Conservation (phyloP, 139 green algal species). For the Micractinium sp. region DNA sequence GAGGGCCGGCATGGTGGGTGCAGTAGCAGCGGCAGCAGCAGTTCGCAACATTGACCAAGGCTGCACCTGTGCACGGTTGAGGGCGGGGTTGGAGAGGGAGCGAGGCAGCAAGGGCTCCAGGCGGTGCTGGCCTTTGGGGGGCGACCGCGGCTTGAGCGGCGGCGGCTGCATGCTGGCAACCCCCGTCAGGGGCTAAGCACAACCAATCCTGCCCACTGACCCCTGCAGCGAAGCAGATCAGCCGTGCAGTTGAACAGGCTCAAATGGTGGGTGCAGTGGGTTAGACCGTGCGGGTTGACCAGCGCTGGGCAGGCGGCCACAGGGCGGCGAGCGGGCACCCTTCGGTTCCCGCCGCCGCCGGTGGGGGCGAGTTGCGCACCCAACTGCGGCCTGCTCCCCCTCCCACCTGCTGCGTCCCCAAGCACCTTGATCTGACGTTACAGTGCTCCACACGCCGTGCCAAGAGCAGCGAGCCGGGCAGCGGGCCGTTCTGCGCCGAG, state of each 20-base stretch:
- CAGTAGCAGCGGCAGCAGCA: background rate
- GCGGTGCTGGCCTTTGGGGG: background rate
- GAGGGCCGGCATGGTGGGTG: background rate
- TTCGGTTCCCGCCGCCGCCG: background rate
- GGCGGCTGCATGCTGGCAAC: background rate
- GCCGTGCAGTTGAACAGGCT: background rate
- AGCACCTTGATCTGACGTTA: too few species aligned
- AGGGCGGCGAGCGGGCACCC: background rate
- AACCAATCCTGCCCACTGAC: too few species aligned
- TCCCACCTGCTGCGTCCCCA: too few species aligned
- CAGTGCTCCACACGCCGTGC: too few species aligned
- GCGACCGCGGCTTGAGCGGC: background rate
- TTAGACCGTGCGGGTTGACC: background rate
- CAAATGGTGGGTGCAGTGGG: background rate
- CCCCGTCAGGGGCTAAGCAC: too few species aligned
- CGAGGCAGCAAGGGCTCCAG: background rate
- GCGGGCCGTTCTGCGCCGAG: too few species aligned
- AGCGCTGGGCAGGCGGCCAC: background rate
- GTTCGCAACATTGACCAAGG: background rate
- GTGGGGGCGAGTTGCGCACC: too few species aligned
- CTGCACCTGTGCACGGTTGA: background rate
- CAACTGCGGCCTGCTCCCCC: too few species aligned
- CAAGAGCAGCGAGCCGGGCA: too few species aligned
- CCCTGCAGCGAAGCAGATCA: too few species aligned
- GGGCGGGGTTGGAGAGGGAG: background rate